These are phyloP conservation scores for Paecilomyces fulvus DNA, from an alignment of 2,329 filamentous ascomycete genomes.

Conservation along the genomic window DNA sequence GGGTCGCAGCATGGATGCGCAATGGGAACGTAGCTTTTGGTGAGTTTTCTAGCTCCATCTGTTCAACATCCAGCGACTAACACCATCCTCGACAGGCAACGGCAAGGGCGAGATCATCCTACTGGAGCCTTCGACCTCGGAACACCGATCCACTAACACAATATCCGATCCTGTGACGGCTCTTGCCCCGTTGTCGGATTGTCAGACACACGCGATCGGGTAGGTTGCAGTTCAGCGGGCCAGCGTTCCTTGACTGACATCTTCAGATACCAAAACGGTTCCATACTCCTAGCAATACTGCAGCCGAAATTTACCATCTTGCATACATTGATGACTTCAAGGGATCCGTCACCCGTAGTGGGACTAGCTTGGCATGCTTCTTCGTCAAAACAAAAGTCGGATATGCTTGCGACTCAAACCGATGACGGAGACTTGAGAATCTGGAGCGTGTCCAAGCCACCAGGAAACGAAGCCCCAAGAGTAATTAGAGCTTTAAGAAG, in stretches of 20 bases:
- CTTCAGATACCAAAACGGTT: slow-evolving; percentile 83
- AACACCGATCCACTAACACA: slow-evolving; percentile 83
- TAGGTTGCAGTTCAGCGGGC: slow-evolving; percentile 36
- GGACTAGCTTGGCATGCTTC: slow-evolving; percentile 92
- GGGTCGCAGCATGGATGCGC: slow-evolving; percentile 85
- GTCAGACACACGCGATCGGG: slow-evolving; percentile 93
- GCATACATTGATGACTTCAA: slow-evolving; percentile 79
- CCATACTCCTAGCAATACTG: slow-evolving; percentile 78
- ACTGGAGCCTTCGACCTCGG: slow-evolving; percentile 86
- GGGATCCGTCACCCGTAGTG: slow-evolving; percentile 77
- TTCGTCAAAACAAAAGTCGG: slow-evolving; percentile 89
- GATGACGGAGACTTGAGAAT: slow-evolving; percentile 86
- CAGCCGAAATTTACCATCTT: slow-evolving; percentile 90
- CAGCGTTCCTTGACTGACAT: background rate
- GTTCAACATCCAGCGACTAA: background rate
- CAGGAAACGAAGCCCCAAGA: slow-evolving; percentile 65
- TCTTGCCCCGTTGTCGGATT: slow-evolving; percentile 79
- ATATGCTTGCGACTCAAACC: slow-evolving; percentile 93
- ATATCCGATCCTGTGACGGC: slow-evolving; percentile 95
- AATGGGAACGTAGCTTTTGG: slow-evolving; percentile 97
- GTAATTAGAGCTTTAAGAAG: slow-evolving; percentile 81
- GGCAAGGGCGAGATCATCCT: slow-evolving; percentile 86
- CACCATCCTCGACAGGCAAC: slow-evolving; percentile 56
- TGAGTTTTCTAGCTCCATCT: slow-evolving; percentile 38
- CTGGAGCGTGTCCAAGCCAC: slow-evolving; percentile 88